A percentile compares a stretch with the other conserved stretches of the same genome.
These are phyloP conservation scores for Ganoderma multipileum DNA, from an alignment of 1,284 basidiomycete genomes.

Conservation along the genomic window DNA sequence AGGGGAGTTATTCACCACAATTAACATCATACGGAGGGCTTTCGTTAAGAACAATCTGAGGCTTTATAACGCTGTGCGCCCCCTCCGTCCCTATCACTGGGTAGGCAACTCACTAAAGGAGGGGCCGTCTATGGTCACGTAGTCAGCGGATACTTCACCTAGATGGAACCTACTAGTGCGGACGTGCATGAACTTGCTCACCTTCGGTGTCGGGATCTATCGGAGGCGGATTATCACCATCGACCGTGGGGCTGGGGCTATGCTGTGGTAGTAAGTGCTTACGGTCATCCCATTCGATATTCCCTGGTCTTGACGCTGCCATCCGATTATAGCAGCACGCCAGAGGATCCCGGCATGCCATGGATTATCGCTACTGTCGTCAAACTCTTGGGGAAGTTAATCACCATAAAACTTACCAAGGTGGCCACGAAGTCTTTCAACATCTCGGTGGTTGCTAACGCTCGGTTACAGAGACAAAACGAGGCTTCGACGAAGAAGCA, in stretches of 20 bases:
- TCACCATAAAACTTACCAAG: no score
- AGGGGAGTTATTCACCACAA: background rate
- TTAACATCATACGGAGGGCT: background rate
- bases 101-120: no score
- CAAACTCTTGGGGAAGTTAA: background rate
- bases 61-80: background rate
- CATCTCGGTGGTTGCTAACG: background rate
- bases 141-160: background rate
- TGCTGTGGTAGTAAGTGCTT: background rate
- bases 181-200: background rate
- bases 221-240: background rate
- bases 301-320: background rate
- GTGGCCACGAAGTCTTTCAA: background rate
- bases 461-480: constrained; percentile 1
- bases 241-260: background rate
- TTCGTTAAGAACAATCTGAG: background rate
- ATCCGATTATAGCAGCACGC: background rate
- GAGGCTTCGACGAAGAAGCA: background rate
- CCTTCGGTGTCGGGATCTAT: background rate
- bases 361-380: background rate
- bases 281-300: background rate
- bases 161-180: background rate
- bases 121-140: background rate
- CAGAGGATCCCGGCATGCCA: background rate
- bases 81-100: no score